Evolutionary conservation across 257 asterid species (phyloP), one percentile per base, ranked within the genome.

Genomic region (Ocimum tenuiflorum): DNA sequence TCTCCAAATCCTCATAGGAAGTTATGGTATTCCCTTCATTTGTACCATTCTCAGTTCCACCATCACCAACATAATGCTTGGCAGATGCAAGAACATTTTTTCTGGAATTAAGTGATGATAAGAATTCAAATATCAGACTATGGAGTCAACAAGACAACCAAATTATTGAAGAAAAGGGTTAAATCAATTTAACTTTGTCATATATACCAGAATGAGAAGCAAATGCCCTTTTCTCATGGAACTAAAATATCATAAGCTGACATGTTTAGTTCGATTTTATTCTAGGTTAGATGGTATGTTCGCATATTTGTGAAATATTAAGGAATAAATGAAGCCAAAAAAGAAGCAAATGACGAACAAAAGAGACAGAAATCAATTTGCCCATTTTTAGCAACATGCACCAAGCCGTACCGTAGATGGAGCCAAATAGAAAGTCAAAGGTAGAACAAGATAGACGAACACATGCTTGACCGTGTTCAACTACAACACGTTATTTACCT

Each of bases 1-100:
- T 73, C 86, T 85, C 92, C 75, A 91, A 74, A 35, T 88, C 88
- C 48, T 86, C 98, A 68, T 82, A 87, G 35, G 90, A 70, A 19
- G 77, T 45, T 41, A 86, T 68, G 1, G 98, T 83, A 78, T 91
- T 80, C 70, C 98, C 98, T 80, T 91, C 98, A 66, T 91, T 91
- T 70, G 35, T 81, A 15, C 98, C 98, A 63, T 80, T 79, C 68
- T 86, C 88, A 23, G 98, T 91, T 52, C 94, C 96, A 27, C 98
- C 98, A 57, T 91, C 98, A 11, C 98, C 98, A 63, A 86, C 90
- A 60, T 75, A 91, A 88, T 91, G 98, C 88, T 91, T 91, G 60
- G 98, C 98, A 54, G 86, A 79, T 19, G 91, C 95, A 74, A 91
- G 73, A 71, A 86, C 98, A 56, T 81, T 82, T 62, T 83, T 80